Percentiles rank a stretch among this genome's conserved stretches.
phyloP scores from a whole-genome alignment of 805 yeast species.

The Metschnikowia matae region DNA sequence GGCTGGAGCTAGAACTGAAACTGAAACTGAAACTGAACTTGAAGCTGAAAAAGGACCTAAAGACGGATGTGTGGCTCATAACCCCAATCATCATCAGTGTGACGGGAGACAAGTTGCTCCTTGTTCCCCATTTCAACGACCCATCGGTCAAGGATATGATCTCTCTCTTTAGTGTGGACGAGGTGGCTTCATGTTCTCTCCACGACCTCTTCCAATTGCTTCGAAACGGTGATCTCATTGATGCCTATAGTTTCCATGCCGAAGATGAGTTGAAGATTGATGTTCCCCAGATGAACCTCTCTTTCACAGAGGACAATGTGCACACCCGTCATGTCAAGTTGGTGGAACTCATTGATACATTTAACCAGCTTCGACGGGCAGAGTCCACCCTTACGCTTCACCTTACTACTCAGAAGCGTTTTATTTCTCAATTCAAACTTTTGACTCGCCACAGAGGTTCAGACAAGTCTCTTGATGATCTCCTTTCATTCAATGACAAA shows the following conservation, averaged over 20 bases:
- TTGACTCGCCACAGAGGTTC: constrained; percentile 19
- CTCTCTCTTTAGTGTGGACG: constrained; percentile 23
- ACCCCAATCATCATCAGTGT: constrained; percentile 24
- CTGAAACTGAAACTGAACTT: too few species aligned
- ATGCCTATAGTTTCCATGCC: constrained; percentile 21
- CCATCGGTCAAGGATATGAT: constrained; percentile 17
- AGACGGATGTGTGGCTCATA: not conserved
- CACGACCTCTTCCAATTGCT: constrained; percentile 24
- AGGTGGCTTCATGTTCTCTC: constrained; percentile 18
- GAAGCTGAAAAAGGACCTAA: not conserved
- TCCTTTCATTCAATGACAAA: not conserved
- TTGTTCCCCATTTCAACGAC: constrained; percentile 20
- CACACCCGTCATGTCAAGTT: constrained; percentile 24
- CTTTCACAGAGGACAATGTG: constrained; percentile 31
- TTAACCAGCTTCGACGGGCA: constrained; percentile 3
- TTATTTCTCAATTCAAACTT: constrained; percentile 25
- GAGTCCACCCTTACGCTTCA: constrained; percentile 19
- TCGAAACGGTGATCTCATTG: constrained; percentile 27
- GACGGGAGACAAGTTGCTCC: constrained; percentile 24
- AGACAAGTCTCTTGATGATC: constrained; percentile 19
- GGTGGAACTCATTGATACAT: constrained; percentile 22
- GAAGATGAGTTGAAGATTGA: constrained; percentile 26
- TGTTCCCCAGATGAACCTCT: constrained; percentile 26
- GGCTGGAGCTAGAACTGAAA: too few species aligned
- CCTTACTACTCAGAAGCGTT: constrained; percentile 22